Percentiles rank a stretch among this genome's conserved stretches.
phyloP scores from a whole-genome alignment of 2,329 filamentous ascomycete genomes.

The Colletotrichum euphorbiae region DNA sequence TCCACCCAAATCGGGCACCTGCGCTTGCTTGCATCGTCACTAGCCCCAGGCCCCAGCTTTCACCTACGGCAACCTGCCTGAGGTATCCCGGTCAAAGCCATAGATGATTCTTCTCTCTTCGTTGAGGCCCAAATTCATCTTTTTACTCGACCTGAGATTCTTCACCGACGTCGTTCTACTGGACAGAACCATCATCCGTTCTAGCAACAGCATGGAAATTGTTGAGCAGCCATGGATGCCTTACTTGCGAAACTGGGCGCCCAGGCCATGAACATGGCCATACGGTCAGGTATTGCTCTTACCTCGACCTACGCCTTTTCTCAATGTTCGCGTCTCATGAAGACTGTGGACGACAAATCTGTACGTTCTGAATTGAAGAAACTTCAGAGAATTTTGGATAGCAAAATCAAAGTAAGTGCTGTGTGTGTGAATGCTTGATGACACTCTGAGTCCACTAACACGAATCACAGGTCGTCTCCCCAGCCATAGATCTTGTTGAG shows the following conservation, averaged over 20 bases:
- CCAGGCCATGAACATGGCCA: constrained; percentile 92
- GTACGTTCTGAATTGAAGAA: constrained; percentile 75
- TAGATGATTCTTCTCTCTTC: constrained; percentile 5
- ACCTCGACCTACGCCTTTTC: constrained; percentile 88
- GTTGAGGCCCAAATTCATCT: neutral
- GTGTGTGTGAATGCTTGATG: constrained; percentile 5
- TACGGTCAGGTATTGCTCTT: constrained; percentile 85
- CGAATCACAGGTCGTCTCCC: constrained; percentile 77
- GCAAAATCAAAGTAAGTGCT: constrained; percentile 79
- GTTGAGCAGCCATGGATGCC: constrained; percentile 71
- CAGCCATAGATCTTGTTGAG: constrained; percentile 92
- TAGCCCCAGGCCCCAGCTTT: constrained; percentile 1
- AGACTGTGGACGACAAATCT: constrained; percentile 78
- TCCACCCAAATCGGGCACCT: constrained; percentile 24
- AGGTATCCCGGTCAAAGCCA: constrained; percentile 24
- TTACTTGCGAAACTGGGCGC: constrained; percentile 64
- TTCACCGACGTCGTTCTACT: neutral
- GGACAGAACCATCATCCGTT: neutral
- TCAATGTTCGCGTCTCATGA: constrained; percentile 82
- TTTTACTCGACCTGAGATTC: neutral
- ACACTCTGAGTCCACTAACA: neutral
- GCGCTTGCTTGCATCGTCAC: constrained; percentile 22
- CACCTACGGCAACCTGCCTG: constrained; percentile 32
- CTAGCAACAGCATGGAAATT: constrained; percentile 28
- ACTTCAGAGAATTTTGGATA: constrained; percentile 80